Evolutionary conservation across 192 early-diverging fungal species (phyloP).

Genomic region (Rhizophagus sp.): DNA sequence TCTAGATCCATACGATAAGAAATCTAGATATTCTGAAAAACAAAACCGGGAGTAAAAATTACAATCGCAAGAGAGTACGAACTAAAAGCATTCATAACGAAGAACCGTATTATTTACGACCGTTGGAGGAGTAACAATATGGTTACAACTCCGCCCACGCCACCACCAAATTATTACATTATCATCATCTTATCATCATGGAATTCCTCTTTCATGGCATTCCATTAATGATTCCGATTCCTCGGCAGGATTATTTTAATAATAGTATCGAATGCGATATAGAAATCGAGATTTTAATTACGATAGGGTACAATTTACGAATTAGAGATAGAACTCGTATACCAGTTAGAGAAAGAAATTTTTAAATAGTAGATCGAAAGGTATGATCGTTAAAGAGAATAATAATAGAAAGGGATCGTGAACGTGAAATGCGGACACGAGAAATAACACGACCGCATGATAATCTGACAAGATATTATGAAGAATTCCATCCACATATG

Average conservation of each 20-base stretch:
- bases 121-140: not conserved
- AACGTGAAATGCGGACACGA: not conserved
- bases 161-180: too few relatives aligned
- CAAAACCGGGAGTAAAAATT: not conserved
- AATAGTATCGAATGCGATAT: slow-evolving; percentile 6
- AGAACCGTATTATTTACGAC: not conserved
- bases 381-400: not conserved
- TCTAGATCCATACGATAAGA: not conserved
- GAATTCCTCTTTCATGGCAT: not conserved
- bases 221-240: not conserved
- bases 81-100: not conserved
- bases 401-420: slow-evolving; percentile 4
- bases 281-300: slow-evolving; percentile 1
- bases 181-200: too few relatives aligned
- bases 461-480: not conserved
- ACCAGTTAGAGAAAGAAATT: not conserved
- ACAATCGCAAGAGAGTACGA: slow-evolving; percentile 1
- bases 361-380: slow-evolving; percentile 1
- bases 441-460: not conserved
- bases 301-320: not conserved
- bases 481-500: not conserved
- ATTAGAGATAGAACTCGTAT: not conserved
- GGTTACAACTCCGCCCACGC: not conserved
- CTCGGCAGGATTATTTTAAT: not conserved
- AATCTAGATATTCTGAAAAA: not conserved